phyloP scores from a whole-genome alignment of 164 flowering plant genomes.

The Magnolia kwangsiensis region DNA sequence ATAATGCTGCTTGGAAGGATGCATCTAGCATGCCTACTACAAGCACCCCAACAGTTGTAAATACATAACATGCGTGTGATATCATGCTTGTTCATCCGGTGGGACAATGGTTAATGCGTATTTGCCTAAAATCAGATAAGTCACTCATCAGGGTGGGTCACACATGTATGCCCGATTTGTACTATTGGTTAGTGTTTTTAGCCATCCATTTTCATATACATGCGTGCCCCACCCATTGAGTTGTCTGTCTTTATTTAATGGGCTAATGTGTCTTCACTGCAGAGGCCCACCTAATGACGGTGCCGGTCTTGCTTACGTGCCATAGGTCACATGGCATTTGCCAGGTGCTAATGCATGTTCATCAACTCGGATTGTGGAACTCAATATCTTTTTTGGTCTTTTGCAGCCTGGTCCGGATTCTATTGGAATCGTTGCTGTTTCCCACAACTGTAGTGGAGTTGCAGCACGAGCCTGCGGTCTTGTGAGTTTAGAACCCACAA shows the following conservation, averaged over 20 bases:
- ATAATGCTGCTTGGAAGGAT: neutral
- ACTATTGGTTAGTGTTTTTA: neutral
- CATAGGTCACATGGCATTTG: neutral
- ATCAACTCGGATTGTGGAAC: neutral
- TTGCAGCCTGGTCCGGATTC: slow-evolving; percentile 99
- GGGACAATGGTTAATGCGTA: no score
- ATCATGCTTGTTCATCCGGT: no score
- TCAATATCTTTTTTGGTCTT: neutral
- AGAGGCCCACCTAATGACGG: neutral
- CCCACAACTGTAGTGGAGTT: slow-evolving; percentile 77
- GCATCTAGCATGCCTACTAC: neutral
- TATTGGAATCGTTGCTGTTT: slow-evolving; percentile 88
- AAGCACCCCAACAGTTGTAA: neutral
- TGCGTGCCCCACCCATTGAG: neutral
- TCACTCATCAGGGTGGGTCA: neutral
- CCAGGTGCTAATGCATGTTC: neutral
- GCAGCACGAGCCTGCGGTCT: slow-evolving; percentile 98
- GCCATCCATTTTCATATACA: neutral
- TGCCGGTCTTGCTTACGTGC: neutral
- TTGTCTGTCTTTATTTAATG: neutral
- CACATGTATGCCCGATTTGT: neutral
- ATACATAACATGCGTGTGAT: no score
- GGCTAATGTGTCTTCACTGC: neutral
- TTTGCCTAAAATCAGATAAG: neutral
- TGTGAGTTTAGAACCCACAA: slow-evolving; percentile 83